phyloP scores from a whole-genome alignment of 257 asterid genomes.

The Fraxinus excelsior region DNA sequence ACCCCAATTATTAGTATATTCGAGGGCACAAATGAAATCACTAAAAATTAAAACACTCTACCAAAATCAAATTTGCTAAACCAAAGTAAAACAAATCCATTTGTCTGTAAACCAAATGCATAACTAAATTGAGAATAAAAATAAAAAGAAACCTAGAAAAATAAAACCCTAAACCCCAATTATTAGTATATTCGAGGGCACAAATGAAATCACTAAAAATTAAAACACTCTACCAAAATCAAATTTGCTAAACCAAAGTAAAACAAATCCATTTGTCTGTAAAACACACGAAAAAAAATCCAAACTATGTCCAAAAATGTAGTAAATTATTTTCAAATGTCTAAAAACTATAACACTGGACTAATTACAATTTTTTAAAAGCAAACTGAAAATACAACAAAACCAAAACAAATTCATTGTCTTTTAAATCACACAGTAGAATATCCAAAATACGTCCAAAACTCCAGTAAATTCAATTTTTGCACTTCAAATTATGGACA shows the following conservation, averaged over 20 bases:
- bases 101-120: neutral
- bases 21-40: neutral
- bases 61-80: neutral
- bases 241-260: neutral
- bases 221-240: neutral
- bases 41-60: neutral
- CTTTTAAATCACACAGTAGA: neutral
- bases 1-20: slow-evolving; percentile 12
- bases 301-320: neutral
- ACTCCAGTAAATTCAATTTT: neutral
- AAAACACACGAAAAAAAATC: neutral
- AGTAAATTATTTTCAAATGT: neutral
- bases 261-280: neutral
- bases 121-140: too few species aligned
- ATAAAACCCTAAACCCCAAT: slow-evolving; percentile 11
- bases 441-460: neutral
- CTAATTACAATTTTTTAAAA: neutral
- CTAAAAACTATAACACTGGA: neutral
- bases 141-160: too few species aligned
- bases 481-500: neutral
- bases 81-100: neutral
- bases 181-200: neutral
- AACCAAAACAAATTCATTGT: neutral
- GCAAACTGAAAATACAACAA: neutral
- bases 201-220: neutral